A percentile compares a stretch with the other conserved stretches of the same genome.
Evolutionary conservation across 1,284 basidiomycete genomes (phyloP).

Genomic region (Boletus austroedulis): DNA sequence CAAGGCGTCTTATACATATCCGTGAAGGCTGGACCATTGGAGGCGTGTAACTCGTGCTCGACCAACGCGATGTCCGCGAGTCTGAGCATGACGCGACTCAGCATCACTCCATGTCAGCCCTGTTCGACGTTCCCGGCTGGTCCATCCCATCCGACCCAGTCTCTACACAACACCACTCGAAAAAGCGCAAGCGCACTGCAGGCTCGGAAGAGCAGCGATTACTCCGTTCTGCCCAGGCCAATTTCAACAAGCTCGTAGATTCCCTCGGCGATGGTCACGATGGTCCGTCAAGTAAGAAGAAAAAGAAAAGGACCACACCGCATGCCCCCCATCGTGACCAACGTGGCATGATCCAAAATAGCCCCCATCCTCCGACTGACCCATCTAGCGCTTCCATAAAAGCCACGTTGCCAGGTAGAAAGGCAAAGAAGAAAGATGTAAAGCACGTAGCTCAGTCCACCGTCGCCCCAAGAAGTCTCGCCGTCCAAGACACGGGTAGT

Average conservation of each 20-base stretch:
- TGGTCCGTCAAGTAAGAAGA: conserved; percentile 35
- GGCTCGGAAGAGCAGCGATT: conserved; percentile 42
- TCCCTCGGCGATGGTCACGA: conserved; percentile 43
- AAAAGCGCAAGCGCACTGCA: conserved; percentile 67
- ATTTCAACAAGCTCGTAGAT: conserved; percentile 76
- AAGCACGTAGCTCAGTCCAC: conserved; percentile 10
- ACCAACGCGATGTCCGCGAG: conserved; percentile 25
- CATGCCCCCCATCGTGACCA: conserved; percentile 19
- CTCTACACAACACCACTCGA: conserved; percentile 37
- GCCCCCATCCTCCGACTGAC: not conserved
- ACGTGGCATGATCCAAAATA: not conserved
- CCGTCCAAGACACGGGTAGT: conserved; percentile 22
- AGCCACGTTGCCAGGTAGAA: conserved; percentile 10
- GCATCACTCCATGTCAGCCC: conserved; percentile 41
- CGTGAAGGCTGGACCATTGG: conserved; percentile 15
- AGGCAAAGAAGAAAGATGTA: conserved; percentile 16
- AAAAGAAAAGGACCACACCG: conserved; percentile 30
- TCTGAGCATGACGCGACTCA: too few relatives aligned
- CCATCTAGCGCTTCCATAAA: not conserved
- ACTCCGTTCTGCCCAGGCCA: conserved; percentile 53
- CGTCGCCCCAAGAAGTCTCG: conserved; percentile 4
- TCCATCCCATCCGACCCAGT: conserved; percentile 49
- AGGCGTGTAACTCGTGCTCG: conserved; percentile 20
- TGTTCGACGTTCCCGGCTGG: conserved; percentile 78
- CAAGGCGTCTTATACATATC: conserved; percentile 27